Evolutionary conservation across 345 rosid genomes (phyloP), one percentile per base, ranked within the genome.

Genomic region (Orychophragmus violaceus): DNA sequence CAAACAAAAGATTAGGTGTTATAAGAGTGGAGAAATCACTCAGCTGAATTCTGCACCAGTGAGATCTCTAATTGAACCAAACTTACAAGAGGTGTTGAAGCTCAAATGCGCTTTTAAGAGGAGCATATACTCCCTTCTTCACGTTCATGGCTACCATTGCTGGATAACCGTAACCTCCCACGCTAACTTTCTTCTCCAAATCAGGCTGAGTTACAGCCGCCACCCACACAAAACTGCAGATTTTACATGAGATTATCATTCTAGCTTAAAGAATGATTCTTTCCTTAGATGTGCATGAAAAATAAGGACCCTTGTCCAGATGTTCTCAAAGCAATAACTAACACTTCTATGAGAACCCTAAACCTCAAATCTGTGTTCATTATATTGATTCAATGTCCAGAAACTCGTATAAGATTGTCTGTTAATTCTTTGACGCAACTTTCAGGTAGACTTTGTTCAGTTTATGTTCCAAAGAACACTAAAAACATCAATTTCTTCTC

Each of bases 101-200:
- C 80, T 87, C 96, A 71, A 81, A 95, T 51, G 99, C 99, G 51
- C 99, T 91, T 80, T 83, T 89, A 24, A 95, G 92, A 19, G 99
- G 97, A 62, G 99, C 88, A 74, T 87, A 91, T 16, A 85, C 97
- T 71, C 85, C 97, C 81, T 91, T 91, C 88, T 95, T 95, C 55
- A 81, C 76, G 66, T 95, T 95, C 85, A 95, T 73, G 28, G 97
- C 99, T 35, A 95, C 95, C 72, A 94, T 76, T 36, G 99, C 99
- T 3, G 99, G 97, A 55, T 90, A 94, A 8, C 99, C 97, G 9
- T 90, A 94, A 57, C 97, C 99, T 42, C 99, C 99, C 18, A 94
- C 95, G 6, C 87, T 86, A 6, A 94, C 92, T 13, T 41, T 79
- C 22, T 76, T 84, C 78, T 94, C 99, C 33, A 94, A 85, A 80